A percentile compares a stretch with the other conserved stretches of the same genome.
phyloP scores from a whole-genome alignment of 257 asterid species.

The Solanum tacnaense region DNA sequence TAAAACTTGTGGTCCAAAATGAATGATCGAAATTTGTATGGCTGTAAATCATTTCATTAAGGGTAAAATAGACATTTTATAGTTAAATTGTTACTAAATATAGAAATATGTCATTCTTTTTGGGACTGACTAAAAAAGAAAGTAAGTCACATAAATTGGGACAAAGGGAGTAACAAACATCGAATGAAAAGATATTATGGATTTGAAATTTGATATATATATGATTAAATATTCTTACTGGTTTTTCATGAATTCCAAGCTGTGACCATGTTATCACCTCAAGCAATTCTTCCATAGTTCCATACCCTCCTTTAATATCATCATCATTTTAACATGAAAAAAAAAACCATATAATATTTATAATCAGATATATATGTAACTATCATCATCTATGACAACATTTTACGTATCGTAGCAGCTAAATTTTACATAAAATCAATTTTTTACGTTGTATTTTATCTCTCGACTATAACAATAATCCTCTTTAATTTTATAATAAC shows the following conservation, averaged over 20 bases:
- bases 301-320: conserved; percentile 45
- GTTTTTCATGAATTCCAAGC: conserved; percentile 39
- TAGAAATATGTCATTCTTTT: too few relatives aligned
- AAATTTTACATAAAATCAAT: background rate
- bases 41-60: too few relatives aligned
- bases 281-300: conserved; percentile 61
- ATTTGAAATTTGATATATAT: background rate
- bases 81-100: too few relatives aligned
- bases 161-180: background rate
- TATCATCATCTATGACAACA: background rate
- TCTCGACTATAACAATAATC: background rate
- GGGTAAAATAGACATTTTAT: too few relatives aligned
- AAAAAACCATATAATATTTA: background rate
- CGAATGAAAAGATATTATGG: background rate
- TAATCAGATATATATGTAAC: background rate
- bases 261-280: conserved; percentile 57
- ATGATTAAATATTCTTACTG: conserved; percentile 13
- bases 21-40: too few relatives aligned
- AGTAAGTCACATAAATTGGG: too few relatives aligned
- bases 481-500: background rate
- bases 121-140: too few relatives aligned
- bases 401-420: background rate
- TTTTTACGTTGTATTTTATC: background rate
- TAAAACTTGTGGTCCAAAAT: too few relatives aligned
- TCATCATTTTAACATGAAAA: background rate